Percentiles rank a stretch among this genome's conserved stretches.
phyloP scores from a whole-genome alignment of 345 rosid genomes.

The Populus alba region DNA sequence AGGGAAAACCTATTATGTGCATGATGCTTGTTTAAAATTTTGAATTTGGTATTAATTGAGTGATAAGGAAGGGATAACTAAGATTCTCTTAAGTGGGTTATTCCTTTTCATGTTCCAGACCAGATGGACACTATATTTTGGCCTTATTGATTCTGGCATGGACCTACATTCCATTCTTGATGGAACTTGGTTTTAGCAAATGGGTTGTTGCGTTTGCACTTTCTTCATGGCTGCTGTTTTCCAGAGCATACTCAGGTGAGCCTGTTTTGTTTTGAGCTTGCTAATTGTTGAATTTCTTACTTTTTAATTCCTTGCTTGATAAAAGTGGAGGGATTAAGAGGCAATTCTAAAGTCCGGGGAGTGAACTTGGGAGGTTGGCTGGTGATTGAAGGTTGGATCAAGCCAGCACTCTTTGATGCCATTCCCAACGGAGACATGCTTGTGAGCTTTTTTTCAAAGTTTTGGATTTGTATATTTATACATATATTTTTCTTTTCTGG shows the following conservation, averaged over 20 bases:
- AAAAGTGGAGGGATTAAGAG: conserved; percentile 56
- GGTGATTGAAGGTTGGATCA: conserved; percentile 82
- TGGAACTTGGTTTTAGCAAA: conserved; percentile 47
- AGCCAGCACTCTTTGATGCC: conserved; percentile 66
- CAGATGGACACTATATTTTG: conserved; percentile 26
- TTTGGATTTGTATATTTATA: background rate
- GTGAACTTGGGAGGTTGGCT: conserved; percentile 83
- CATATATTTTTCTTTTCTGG: background rate
- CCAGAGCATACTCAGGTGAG: conserved; percentile 43
- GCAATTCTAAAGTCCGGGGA: conserved; percentile 60
- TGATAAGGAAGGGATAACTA: conserved; percentile 45
- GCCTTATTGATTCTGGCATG: conserved; percentile 27
- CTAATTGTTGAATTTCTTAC: background rate
- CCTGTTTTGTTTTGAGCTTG: background rate
- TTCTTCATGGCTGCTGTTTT: conserved; percentile 38
- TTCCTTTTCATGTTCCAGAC: conserved; percentile 13
- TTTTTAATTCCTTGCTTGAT: conserved; percentile 7
- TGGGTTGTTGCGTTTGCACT: conserved; percentile 53
- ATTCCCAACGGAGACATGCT: conserved; percentile 77
- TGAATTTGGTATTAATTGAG: conserved; percentile 46
- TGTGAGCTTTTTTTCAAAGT: conserved; percentile 34
- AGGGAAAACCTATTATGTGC: background rate
- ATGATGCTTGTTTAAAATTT: conserved; percentile 40
- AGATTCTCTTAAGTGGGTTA: conserved; percentile 22
- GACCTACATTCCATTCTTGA: conserved; percentile 38